A percentile compares a stretch with the other conserved stretches of the same genome.
Evolutionary conservation across 163 green algal genomes (phyloP).

Genomic region (Volvox carteri): DNA sequence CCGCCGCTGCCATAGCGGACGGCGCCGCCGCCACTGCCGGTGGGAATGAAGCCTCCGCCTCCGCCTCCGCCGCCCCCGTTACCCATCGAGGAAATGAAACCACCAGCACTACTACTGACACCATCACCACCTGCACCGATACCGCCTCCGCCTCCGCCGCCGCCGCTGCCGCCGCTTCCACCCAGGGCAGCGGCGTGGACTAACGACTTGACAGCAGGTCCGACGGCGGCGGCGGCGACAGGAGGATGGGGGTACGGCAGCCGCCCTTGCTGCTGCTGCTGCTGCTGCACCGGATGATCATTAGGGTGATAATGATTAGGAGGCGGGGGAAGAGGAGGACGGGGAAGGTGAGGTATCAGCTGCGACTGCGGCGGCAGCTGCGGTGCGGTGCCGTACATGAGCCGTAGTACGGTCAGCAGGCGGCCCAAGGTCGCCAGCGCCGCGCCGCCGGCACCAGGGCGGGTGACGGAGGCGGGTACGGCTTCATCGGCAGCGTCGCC

Average conservation of each 20-base stretch:
- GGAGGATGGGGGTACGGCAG: background rate
- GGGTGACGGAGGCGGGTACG: conserved; percentile 49
- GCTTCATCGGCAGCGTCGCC: conserved; percentile 64
- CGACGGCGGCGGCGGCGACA: background rate
- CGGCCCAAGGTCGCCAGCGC: conserved; percentile 75
- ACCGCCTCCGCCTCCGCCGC: conserved; percentile 2
- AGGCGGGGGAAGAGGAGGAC: no score
- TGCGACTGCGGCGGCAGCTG: background rate
- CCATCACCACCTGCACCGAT: background rate
- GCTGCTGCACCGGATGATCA: no score
- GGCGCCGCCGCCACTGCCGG: background rate
- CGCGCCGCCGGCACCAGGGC: conserved; percentile 62
- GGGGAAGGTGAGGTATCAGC: background rate
- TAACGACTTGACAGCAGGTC: background rate
- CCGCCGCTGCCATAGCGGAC: background rate
- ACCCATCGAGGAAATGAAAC: background rate
- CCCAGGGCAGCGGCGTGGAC: background rate
- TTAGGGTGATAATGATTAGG: no score
- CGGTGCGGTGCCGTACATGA: conserved; percentile 76
- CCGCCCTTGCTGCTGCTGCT: conserved; percentile 2
- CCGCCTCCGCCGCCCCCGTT: background rate
- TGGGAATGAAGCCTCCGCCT: conserved; percentile 15
- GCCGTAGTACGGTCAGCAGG: conserved; percentile 80
- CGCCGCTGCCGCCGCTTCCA: no score
- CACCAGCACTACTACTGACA: no score